A percentile compares a stretch with the other conserved stretches of the same genome.
phyloP scores from a whole-genome alignment of 208 protist species.

The Acanthamoeba quina region DNA sequence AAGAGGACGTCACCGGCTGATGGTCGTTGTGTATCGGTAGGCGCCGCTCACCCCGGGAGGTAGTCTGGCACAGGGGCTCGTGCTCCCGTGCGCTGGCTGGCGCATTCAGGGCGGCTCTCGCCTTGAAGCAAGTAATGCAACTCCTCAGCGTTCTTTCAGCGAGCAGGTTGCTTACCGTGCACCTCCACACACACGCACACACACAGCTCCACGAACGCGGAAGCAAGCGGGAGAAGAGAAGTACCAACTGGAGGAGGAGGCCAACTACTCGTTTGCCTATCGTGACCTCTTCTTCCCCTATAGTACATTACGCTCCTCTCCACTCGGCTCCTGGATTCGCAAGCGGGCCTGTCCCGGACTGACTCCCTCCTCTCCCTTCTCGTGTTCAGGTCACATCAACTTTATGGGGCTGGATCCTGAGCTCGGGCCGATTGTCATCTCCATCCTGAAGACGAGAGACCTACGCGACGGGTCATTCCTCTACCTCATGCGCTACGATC shows the following conservation, averaged over 20 bases:
- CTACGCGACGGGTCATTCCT: conserved; percentile 6
- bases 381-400: conserved; percentile 29
- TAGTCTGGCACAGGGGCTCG: conserved; percentile 10
- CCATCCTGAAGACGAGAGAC: conserved; percentile 36
- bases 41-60: background rate
- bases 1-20: too few relatives aligned
- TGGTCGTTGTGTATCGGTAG: background rate
- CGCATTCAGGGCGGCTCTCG: background rate
- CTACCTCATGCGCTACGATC: conserved; percentile 40
- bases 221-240: background rate
- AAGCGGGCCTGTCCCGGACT: background rate
- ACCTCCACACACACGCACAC: too few relatives aligned
- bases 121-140: background rate
- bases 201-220: background rate
- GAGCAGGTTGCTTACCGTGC: background rate
- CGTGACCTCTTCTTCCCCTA: conserved; percentile 40
- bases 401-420: conserved; percentile 31
- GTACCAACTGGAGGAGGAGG: conserved; percentile 48
- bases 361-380: background rate
- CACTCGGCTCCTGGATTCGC: too few relatives aligned
- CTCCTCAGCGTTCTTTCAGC: background rate
- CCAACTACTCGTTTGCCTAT: conserved; percentile 63
- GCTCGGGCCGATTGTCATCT: conserved; percentile 48
- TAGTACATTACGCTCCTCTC: background rate
- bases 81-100: conserved; percentile 39